These are phyloP conservation scores for Abortiporus biennis DNA, from an alignment of 1,284 basidiomycete species.

Conservation along the genomic window DNA sequence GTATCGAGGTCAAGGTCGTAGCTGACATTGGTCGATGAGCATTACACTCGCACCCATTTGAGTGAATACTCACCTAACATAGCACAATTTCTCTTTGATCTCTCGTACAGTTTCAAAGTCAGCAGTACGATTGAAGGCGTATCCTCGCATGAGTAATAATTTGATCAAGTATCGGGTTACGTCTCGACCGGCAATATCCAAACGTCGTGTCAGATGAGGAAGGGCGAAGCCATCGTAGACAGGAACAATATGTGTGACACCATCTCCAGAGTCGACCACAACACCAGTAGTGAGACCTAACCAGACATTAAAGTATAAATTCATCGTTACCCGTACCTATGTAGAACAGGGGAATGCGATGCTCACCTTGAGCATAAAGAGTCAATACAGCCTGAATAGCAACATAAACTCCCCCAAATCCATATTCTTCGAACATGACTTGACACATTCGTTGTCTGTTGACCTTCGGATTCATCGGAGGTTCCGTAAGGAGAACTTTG, in stretches of 20 bases:
- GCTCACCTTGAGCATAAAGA: constrained; percentile 92
- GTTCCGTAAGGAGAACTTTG: constrained; percentile 95
- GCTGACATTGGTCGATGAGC: constrained; percentile 34
- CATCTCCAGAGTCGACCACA: constrained; percentile 98
- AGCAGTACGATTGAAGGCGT: constrained; percentile 98
- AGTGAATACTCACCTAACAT: constrained; percentile 66
- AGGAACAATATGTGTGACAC: constrained; percentile 98
- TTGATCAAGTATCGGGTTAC: constrained; percentile 99
- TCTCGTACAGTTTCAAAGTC: constrained; percentile 98
- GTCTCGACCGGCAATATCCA: constrained; percentile 97
- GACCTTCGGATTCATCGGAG: constrained; percentile 98
- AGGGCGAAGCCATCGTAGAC: constrained; percentile 97
- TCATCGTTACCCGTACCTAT: background rate
- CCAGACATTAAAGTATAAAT: background rate
- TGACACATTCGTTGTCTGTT: constrained; percentile 95
- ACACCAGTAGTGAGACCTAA: constrained; percentile 95
- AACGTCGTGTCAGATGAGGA: constrained; percentile 88
- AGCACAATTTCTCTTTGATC: constrained; percentile 99
- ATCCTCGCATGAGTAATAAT: constrained; percentile 94
- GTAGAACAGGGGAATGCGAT: background rate
- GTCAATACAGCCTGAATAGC: constrained; percentile 99
- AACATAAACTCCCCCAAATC: constrained; percentile 93
- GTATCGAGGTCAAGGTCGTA: constrained; percentile 97
- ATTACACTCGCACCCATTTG: background rate
- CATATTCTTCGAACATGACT: constrained; percentile 99